These are phyloP conservation scores for Liquidambar formosana DNA, from an alignment of 164 flowering plant species.

Conservation along the genomic window DNA sequence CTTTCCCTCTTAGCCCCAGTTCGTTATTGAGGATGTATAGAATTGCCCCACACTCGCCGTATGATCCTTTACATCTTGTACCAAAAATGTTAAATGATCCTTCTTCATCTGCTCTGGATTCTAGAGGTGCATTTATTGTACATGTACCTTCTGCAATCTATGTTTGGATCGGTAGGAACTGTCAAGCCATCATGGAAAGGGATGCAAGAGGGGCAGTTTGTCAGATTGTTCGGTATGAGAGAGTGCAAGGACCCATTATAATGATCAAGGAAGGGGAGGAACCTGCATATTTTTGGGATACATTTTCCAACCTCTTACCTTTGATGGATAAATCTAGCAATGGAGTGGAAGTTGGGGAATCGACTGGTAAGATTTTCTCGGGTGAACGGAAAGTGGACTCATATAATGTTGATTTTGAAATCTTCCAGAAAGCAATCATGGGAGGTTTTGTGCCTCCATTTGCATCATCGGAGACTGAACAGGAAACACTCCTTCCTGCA, in stretches of 20 bases:
- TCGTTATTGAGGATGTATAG: slow-evolving; percentile 73
- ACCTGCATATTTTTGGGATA: slow-evolving; percentile 70
- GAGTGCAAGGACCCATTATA: slow-evolving; percentile 53
- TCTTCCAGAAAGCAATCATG: slow-evolving; percentile 58
- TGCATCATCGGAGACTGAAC: slow-evolving; percentile 61
- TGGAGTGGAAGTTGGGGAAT: slow-evolving; percentile 21
- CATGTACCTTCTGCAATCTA: slow-evolving; percentile 71
- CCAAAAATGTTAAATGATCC: slow-evolving; percentile 82
- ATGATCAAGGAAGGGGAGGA: slow-evolving; percentile 69
- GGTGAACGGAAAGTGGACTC: slow-evolving; percentile 60
- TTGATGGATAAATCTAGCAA: slow-evolving; percentile 50
- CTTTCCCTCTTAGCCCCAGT: slow-evolving; percentile 83
- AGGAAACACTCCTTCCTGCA: slow-evolving; percentile 72
- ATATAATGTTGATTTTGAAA: slow-evolving; percentile 70
- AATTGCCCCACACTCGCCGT: slow-evolving; percentile 80
- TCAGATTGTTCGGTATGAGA: slow-evolving; percentile 85
- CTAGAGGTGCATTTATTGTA: slow-evolving; percentile 80
- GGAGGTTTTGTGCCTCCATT: slow-evolving; percentile 80
- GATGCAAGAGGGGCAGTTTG: slow-evolving; percentile 78
- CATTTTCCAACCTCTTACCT: slow-evolving; percentile 49
- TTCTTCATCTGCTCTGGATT: slow-evolving; percentile 64
- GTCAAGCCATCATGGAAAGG: slow-evolving; percentile 71
- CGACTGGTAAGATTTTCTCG: slow-evolving; percentile 28
- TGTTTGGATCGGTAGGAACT: slow-evolving; percentile 70
- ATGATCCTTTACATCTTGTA: slow-evolving; percentile 84